A percentile compares a stretch with the other conserved stretches of the same genome.
Evolutionary conservation across 139 green algal species (phyloP).

Genomic region (Chlorella sp.): DNA sequence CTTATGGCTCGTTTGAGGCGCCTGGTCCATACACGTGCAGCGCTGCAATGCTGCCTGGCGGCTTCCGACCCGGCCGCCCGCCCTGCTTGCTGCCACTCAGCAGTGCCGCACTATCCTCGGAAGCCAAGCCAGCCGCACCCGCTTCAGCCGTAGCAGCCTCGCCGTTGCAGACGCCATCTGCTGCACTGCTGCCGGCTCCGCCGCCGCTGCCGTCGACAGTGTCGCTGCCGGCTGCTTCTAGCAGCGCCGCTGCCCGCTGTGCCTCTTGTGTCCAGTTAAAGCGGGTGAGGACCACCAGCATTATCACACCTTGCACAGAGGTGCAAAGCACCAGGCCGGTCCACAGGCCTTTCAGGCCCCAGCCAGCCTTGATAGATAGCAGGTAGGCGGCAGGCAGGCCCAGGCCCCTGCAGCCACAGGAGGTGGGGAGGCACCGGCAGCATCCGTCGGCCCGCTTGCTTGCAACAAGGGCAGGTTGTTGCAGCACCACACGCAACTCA

Average conservation of each 20-base stretch:
- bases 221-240: not conserved
- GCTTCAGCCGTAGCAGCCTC: too few relatives aligned
- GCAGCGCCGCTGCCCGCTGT: not conserved
- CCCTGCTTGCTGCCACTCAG: too few relatives aligned
- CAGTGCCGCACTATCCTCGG: not conserved
- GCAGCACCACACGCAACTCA: too few relatives aligned
- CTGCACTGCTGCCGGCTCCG: not conserved
- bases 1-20: too few relatives aligned
- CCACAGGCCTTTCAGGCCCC: constrained; percentile 68
- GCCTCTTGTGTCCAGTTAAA: constrained; percentile 27
- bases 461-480: too few relatives aligned
- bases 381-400: constrained; percentile 61
- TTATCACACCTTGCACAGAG: not conserved
- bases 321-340: constrained; percentile 44
- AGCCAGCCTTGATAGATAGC: constrained; percentile 49
- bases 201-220: too few relatives aligned
- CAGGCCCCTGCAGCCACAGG: constrained; percentile 37
- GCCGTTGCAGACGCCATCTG: too few relatives aligned
- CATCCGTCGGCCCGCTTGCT: too few relatives aligned
- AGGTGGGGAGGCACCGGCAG: too few relatives aligned
- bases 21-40: too few relatives aligned
- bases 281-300: not conserved
- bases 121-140: not conserved
- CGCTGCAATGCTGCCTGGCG: not conserved
- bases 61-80: not conserved